These are phyloP conservation scores for Paxillus involutus DNA, from an alignment of 768 basidiomycete genomes.

Conservation along the genomic window DNA sequence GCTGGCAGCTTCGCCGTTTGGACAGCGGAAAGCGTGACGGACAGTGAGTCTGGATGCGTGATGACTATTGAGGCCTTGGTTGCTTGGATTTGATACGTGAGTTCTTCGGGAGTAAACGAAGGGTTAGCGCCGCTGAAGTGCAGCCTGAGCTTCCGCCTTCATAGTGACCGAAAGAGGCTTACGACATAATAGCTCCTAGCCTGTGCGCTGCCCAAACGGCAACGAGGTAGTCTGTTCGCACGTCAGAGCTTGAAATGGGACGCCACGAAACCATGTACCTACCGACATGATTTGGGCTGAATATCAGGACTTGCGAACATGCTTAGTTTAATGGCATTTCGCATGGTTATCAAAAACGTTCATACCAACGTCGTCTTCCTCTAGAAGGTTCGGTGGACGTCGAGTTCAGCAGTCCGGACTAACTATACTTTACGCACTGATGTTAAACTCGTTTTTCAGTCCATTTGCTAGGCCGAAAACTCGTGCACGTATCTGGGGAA, in stretches of 20 bases:
- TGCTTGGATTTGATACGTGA: slow-evolving; percentile 53
- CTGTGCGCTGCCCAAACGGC: slow-evolving; percentile 57
- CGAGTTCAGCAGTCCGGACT: not conserved
- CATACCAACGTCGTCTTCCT: slow-evolving; percentile 41
- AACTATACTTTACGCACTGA: slow-evolving; percentile 25
- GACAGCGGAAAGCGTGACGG: slow-evolving; percentile 47
- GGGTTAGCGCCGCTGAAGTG: slow-evolving; percentile 59
- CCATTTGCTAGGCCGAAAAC: slow-evolving; percentile 40
- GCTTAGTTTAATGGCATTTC: slow-evolving; percentile 3
- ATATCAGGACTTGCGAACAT: slow-evolving; percentile 51
- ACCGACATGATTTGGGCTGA: slow-evolving; percentile 70
- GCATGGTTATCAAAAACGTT: not conserved
- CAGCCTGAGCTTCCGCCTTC: not conserved
- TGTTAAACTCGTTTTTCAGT: slow-evolving; percentile 31
- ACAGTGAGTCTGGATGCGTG: slow-evolving; percentile 43
- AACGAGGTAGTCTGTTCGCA: slow-evolving; percentile 48
- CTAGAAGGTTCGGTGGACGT: slow-evolving; percentile 18
- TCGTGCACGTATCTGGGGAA: slow-evolving; percentile 33
- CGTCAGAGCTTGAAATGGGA: not conserved
- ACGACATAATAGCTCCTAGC: slow-evolving; percentile 60
- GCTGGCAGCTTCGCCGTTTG: slow-evolving; percentile 38
- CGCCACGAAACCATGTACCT: slow-evolving; percentile 8
- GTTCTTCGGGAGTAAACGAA: slow-evolving; percentile 54
- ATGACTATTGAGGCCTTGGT: slow-evolving; percentile 50
- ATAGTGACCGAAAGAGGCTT: slow-evolving; percentile 22